These are phyloP conservation scores for Acer negundo DNA, from an alignment of 345 rosid species.

Conservation along the genomic window DNA sequence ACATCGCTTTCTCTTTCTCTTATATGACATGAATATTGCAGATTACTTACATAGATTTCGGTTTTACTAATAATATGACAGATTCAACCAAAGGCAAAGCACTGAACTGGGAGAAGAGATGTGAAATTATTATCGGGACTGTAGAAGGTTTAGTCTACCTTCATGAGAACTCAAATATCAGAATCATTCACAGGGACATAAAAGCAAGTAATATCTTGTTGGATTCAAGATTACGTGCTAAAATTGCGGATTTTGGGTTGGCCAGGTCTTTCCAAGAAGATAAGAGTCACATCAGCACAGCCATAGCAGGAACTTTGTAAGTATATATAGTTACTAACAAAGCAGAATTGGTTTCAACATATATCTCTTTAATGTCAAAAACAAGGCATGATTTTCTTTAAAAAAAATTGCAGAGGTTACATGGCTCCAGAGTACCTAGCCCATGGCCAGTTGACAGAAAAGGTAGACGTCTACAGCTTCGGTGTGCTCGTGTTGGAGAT, in stretches of 20 bases:
- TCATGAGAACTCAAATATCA: conserved; percentile 67
- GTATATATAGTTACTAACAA: conserved; percentile 24
- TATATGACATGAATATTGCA: not conserved
- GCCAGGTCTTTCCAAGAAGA: conserved; percentile 93
- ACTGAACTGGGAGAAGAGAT: conserved; percentile 74
- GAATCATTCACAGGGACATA: conserved; percentile 85
- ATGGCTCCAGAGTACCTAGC: conserved; percentile 97
- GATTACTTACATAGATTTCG: not conserved
- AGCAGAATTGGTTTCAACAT: not conserved
- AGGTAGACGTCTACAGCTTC: conserved; percentile 85
- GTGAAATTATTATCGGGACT: conserved; percentile 64
- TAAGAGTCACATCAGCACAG: conserved; percentile 95
- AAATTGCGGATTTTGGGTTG: conserved; percentile 92
- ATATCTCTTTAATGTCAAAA: not conserved
- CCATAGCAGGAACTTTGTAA: conserved; percentile 95
- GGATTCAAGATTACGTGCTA: conserved; percentile 79
- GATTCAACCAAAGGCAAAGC: conserved; percentile 62
- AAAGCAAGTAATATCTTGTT: conserved; percentile 91
- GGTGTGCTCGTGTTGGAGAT: conserved; percentile 87
- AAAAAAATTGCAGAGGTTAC: conserved; percentile 64
- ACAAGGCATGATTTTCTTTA: conserved; percentile 2
- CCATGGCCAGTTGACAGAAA: conserved; percentile 91
- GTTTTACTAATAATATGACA: conserved; percentile 29
- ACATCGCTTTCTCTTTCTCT: no score
- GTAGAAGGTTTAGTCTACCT: conserved; percentile 86